Percentiles rank a stretch among this genome's conserved stretches.
These are phyloP conservation scores for Lecanicillium sp. DNA, from an alignment of 2,329 filamentous ascomycete genomes.

Conservation along the genomic window DNA sequence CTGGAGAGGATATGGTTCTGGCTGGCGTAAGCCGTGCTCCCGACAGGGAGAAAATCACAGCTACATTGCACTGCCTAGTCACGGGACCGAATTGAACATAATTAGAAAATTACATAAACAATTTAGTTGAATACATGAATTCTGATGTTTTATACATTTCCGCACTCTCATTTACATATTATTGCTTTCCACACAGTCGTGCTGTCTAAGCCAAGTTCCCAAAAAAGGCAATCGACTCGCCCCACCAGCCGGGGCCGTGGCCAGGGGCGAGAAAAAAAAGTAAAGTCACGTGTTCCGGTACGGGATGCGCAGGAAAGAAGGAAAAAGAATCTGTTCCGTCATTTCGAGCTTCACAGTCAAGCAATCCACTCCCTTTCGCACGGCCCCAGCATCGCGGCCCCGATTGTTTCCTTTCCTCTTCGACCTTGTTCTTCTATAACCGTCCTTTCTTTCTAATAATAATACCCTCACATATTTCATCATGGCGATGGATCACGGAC, in stretches of 20 bases:
- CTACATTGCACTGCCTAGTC: too few species aligned
- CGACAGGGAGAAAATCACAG: too few species aligned
- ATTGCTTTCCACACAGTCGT: too few species aligned
- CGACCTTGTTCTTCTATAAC: background rate
- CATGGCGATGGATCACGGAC: slow-evolving; percentile 76
- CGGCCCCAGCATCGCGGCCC: background rate
- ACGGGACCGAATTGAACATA: too few species aligned
- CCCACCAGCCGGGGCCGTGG: background rate
- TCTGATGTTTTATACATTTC: too few species aligned
- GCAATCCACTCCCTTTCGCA: slow-evolving; percentile 1
- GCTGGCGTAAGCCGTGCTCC: slow-evolving; percentile 26
- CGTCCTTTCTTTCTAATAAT: slow-evolving; percentile 8
- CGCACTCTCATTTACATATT: background rate
- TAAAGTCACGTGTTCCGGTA: slow-evolving; percentile 8
- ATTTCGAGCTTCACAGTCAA: slow-evolving; percentile 7
- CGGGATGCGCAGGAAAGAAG: slow-evolving; percentile 4
- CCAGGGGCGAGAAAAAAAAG: background rate
- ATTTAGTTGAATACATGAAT: too few species aligned
- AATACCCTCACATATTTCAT: slow-evolving; percentile 1
- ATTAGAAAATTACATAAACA: too few species aligned
- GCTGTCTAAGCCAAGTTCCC: too few species aligned
- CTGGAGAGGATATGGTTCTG: slow-evolving; percentile 36
- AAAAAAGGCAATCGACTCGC: background rate
- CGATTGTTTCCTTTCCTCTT: background rate
- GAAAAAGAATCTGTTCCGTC: slow-evolving; percentile 14